Percentiles rank a stretch among this genome's conserved stretches.
Evolutionary conservation across 352 stramenopile species (phyloP).

Genomic region (Pythium myriotylum): DNA sequence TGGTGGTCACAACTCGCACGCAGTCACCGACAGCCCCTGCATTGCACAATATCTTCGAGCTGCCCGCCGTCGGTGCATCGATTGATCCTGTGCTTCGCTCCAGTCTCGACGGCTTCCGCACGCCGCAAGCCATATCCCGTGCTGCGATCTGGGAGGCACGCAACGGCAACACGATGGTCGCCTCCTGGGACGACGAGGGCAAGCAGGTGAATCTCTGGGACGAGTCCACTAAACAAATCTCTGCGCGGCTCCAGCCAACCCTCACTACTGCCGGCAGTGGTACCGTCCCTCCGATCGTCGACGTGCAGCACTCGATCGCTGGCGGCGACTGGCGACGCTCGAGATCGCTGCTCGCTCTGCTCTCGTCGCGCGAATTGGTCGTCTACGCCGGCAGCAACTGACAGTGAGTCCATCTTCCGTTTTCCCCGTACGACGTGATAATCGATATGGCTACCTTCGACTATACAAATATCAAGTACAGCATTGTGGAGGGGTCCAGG

Average conservation of each 20-base stretch:
- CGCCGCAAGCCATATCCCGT: conserved; percentile 21
- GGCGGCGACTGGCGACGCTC: conserved; percentile 6
- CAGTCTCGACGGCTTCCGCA: conserved; percentile 21
- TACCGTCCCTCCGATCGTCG: conserved; percentile 7
- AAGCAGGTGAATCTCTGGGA: conserved; percentile 23
- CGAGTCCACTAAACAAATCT: conserved; percentile 3
- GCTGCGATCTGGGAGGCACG: conserved; percentile 18
- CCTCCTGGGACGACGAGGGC: conserved; percentile 23
- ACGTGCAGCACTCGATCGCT: conserved; percentile 20
- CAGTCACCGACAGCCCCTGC: conserved; percentile 12
- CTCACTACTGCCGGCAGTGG: too few relatives aligned
- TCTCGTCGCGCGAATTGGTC: conserved; percentile 15
- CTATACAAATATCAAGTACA: not conserved
- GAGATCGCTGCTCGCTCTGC: conserved; percentile 8
- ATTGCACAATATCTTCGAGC: conserved; percentile 18
- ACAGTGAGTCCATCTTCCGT: too few relatives aligned
- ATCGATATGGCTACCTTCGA: not conserved
- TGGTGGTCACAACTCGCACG: conserved; percentile 20
- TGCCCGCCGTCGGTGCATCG: not conserved
- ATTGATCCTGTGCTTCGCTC: conserved; percentile 2
- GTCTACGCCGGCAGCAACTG: conserved; percentile 9
- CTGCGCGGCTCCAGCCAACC: conserved; percentile 1
- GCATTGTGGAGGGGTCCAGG: too few relatives aligned
- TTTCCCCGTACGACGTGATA: not conserved
- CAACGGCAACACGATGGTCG: conserved; percentile 10